Evolutionary conservation across 169 alveolate species (phyloP), one percentile per base, ranked within the genome.

Genomic region (Plasmodium malariae): DNA sequence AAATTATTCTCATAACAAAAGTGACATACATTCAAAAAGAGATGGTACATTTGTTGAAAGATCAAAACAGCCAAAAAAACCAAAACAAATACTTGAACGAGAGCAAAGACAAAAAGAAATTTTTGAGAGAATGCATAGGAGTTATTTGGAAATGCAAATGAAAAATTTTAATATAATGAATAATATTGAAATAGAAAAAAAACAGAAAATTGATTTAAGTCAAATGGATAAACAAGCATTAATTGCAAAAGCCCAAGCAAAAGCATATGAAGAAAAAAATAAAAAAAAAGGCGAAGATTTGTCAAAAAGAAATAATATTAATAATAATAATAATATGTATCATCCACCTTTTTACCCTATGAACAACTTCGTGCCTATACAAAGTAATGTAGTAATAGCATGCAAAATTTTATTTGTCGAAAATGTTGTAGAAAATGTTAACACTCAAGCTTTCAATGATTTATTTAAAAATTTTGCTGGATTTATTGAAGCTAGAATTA

Each of bases 61-160:
- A 28, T 93, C 94, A n/a, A 62, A 90, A 21, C 96, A 96, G 19
- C 96, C 97, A 3, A 93, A 93, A 87, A 95, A 95, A 68, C 97
- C 97, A 0, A 86, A 96, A 24, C 93, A 94, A 28, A 74, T 95
- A 37, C 68, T 89, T 32, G 96, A 95, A 88, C 74, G 97, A 43
- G 97, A 95, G 76, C 89, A 67, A 60, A 63, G 40, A 32, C 96
- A 93, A 40, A 73, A 68, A 54, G 88, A 73, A 63, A 76, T 88
- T 12, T 94, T 93, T 68, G 93, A 92, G 48, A 92, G 60, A 72
- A 69, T 93, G 91, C 96, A 93, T 54, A 89, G 74, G 45, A 92
- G 83, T 80, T 93, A 40, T 68, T 63, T 92, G 73, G 93, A 76
- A 32, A 92, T 72, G 87, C 92, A 85, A 72, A 67, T 59, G 67